Base-by-base conservation (phyloP, 1,284 basidiomycete species). In the Ceratobasidium papillatum region DNA sequence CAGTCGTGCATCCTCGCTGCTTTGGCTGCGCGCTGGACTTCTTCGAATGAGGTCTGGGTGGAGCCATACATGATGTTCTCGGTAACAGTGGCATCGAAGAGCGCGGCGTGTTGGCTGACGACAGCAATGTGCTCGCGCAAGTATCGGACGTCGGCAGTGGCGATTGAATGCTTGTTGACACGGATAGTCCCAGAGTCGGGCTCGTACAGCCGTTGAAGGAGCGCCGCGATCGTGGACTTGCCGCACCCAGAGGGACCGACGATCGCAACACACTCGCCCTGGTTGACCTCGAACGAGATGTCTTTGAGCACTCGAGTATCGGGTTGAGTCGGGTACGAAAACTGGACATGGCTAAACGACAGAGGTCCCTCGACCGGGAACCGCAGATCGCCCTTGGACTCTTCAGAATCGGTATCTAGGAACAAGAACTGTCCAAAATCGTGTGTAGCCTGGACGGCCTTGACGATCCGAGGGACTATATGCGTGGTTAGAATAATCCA, bases 171-270 rank as follows among this genome's bases (percentile, higher is more conserved):
- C 0, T 82, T 82, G 54, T 89, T 91, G 45, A 94, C 82, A 17
- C 84, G 82, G 77, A 98, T 89, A 1, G 79, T 80, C 0, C 96
- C 96, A 0, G 82, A 79, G 1, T 81, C 81, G 0, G 95, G 94
- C 79, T 95, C 91, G 83, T 97, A 98, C 25, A 98, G 83, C 0
- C 95, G 85, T 81, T 98, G 94, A 1, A 98, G 84, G 2, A 98
- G 86, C 0, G 91, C 85, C 0, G 92, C 90, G 77, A 96, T 85
- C 1, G 95, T 97, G 22, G 93, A 94, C 83, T 97, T 97, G 65
- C 95, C 95, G 19, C 89, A 93, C 0, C 95, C 95, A 0, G 94
- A 96, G 0, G 92, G 83, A 9, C 95, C 95, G 17, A 98, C 94
- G 75, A 98, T 87, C 0, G 94, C 95, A 30, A 97, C 91, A 71